phyloP scores from a whole-genome alignment of 805 yeast genomes.

The Kregervanrija fluxuum region DNA sequence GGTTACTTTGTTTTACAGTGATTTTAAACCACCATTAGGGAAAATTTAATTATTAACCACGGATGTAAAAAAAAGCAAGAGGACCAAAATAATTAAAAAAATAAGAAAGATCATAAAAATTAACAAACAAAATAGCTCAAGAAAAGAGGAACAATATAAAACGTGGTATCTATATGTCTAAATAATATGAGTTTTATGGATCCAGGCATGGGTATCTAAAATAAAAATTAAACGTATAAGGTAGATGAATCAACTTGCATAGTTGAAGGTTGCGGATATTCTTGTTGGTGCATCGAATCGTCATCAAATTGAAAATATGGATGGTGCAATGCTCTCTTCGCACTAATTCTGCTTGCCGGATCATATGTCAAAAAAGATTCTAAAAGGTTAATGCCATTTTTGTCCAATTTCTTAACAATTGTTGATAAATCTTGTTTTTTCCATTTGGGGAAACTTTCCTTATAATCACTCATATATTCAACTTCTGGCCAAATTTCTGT shows the following conservation, averaged over 20 bases:
- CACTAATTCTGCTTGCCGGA: conserved; percentile 89
- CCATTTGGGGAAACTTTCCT: conserved; percentile 92
- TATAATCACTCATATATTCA: conserved; percentile 82
- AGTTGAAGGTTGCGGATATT: conserved; percentile 27
- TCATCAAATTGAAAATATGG: conserved; percentile 69
- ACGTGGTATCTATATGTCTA: not conserved
- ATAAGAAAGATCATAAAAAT: no score
- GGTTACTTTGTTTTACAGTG: no score
- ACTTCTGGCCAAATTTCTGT: conserved; percentile 96
- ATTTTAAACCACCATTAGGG: no score
- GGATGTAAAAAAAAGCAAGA: not conserved
- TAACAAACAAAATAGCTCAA: no score
- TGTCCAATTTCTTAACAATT: conserved; percentile 72
- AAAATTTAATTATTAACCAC: not conserved
- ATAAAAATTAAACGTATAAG: conserved; percentile 19
- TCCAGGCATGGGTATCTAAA: not conserved
- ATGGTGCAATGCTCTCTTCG: conserved; percentile 85
- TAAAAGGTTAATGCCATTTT: conserved; percentile 77
- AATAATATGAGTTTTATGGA: not conserved
- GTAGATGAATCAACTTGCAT: conserved; percentile 31
- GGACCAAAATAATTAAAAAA: no score
- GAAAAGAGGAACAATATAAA: no score
- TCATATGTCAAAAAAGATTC: conserved; percentile 79
- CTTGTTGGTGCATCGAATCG: conserved; percentile 18
- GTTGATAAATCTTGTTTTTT: conserved; percentile 60